phyloP scores from a whole-genome alignment of 345 rosid genomes.

The Moricandia arvensis region DNA sequence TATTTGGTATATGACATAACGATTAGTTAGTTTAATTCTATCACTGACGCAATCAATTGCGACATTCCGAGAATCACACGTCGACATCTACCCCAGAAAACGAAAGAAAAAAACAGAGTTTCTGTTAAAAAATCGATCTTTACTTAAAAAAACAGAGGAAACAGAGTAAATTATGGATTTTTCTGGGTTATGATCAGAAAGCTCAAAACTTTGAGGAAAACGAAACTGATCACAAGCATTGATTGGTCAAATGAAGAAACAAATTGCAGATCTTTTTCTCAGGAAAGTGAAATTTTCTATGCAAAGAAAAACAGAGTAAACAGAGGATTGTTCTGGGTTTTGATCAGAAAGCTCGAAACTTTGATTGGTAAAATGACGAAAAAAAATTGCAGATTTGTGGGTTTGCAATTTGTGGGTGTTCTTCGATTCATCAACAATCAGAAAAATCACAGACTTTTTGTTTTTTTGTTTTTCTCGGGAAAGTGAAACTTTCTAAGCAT shows the following conservation, averaged over 20 bases:
- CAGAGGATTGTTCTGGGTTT: not conserved
- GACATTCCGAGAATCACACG: constrained; percentile 4
- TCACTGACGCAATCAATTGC: constrained; percentile 12
- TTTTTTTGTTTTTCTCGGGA: constrained; percentile 26
- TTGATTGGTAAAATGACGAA: not conserved
- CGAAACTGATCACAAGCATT: not conserved
- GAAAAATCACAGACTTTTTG: not conserved
- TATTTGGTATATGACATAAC: not conserved
- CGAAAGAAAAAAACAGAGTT: not conserved
- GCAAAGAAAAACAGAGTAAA: not conserved
- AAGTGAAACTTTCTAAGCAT: constrained; percentile 1
- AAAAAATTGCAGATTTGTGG: not conserved
- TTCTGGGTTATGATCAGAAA: constrained; percentile 6
- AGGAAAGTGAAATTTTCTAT: constrained; percentile 22
- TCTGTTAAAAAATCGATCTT: constrained; percentile 27
- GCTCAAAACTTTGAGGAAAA: not conserved
- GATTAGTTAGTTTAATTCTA: not conserved
- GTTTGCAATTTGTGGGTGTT: not conserved
- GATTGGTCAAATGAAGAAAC: not conserved
- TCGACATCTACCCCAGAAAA: not conserved
- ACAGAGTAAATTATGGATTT: not conserved
- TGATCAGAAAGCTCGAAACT: not conserved
- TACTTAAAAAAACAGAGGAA: not conserved
- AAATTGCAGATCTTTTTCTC: not conserved
- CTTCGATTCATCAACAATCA: not conserved